Evolutionary conservation across 176 grass and related monocot genomes (phyloP), one percentile per base, ranked within the genome.

Genomic region (Musa beccarii): DNA sequence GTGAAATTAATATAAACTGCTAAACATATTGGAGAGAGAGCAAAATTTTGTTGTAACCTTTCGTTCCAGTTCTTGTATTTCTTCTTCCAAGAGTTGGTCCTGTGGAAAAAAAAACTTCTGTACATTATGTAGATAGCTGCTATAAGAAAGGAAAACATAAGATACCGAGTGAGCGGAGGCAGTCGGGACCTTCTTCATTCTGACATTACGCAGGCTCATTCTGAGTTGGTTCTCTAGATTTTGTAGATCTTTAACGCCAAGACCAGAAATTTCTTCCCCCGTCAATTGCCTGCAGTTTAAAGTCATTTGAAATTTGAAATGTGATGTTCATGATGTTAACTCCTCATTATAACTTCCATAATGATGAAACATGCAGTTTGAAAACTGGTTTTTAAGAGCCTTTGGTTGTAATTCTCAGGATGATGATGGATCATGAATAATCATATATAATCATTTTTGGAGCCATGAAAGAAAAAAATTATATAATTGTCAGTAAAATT

Each of bases 211-310:
- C 54, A 86, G 56, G 76, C 74, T 84, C n/a, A 51, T 72, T 72
- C 86, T 84, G 53, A 89, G 70, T 59, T 72, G 82, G 54, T 59
- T 81, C 51, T 89, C 81, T 70, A 89, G 69, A 75, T 66, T 78
- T 24, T 89, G 87, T 61, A 89, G 80, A 68, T 81, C 84, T 50
- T 81, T 65, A 22, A 81, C 75, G 49, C 69, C 72, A 14, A 86
- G 23, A n/a, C 81, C 87, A 81, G 84, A 89, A 79, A 84, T 64
- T 59, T 89, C 84, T 76, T 89, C 78, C 11, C 87, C 87, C 81
- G 86, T 78, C 55, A 86, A 75, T 65, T 81, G 74, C 52, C 87
- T 89, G 84, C 70, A 71, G 51, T 69, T 11, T 68, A 43, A 5
- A 43, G 4, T 43, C 34, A 43, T 43, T 43, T 43, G 28, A 29